These are phyloP conservation scores for Aspergillus haitiensis DNA, from an alignment of 495 filamentous ascomycete genomes.

Conservation along the genomic window DNA sequence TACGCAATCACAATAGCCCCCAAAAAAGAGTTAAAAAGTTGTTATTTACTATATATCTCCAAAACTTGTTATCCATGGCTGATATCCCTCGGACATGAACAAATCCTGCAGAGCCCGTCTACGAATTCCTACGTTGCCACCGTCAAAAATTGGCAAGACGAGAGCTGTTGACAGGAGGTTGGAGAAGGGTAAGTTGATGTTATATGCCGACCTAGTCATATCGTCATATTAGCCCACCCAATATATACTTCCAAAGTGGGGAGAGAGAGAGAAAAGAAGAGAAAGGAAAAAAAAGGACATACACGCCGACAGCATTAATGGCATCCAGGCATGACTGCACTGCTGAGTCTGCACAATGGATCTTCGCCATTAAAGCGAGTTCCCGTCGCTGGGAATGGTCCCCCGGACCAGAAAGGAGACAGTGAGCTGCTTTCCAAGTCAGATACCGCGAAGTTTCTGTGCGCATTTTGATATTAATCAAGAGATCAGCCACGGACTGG, in stretches of 20 bases:
- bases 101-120: constrained; percentile 16
- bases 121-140: constrained; percentile 15
- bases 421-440: constrained; percentile 21
- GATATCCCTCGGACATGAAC: constrained; percentile 12
- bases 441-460: constrained; percentile 15
- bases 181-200: not conserved
- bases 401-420: not conserved
- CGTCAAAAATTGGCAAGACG: constrained; percentile 17
- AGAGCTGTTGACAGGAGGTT: constrained; percentile 15
- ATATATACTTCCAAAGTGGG: not conserved
- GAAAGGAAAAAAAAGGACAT: not conserved
- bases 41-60: not conserved
- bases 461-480: constrained; percentile 23
- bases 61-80: constrained; percentile 15
- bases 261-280: too few relatives aligned
- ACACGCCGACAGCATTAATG: constrained; percentile 19
- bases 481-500: constrained; percentile 20
- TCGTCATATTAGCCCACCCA: not conserved
- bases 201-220: constrained; percentile 9
- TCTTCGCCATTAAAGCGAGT: constrained; percentile 14
- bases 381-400: constrained; percentile 16
- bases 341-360: constrained; percentile 13
- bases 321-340: constrained; percentile 15
- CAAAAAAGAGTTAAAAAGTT: too few relatives aligned
- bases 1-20: too few relatives aligned